Base-by-base conservation (phyloP, 202 grass and related monocot genomes). In the Musa balbisiana region DNA sequence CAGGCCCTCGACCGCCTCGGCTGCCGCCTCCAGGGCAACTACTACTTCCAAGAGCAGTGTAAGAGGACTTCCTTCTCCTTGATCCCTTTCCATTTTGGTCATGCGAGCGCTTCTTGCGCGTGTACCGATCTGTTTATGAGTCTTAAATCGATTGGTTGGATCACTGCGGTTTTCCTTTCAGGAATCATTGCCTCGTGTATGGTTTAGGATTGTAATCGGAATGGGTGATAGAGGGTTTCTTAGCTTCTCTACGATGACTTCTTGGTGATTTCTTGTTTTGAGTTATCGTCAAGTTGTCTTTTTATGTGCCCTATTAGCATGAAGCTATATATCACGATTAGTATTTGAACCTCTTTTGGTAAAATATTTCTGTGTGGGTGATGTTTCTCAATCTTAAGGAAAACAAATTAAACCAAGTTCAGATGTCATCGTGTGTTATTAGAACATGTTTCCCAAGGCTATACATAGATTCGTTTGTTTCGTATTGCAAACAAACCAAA, bases 11-110 rank as follows among this genome's bases (percentile, higher is more conserved):
- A 70, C 19, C 67, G 67, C 3, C 67, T 70, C 49, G 67, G 67
- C 33, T 51, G 16, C 49, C 67, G 67, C 17, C 33, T 70, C 67
- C 67, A 70, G 67, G 67, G 67, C 17, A 70, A 70, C 67, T 70
- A 70, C 10, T 25, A 43, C 67, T 70, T 70, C 67, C 67, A 70
- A 9, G 67, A 70, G 49, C 67, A 70, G 49, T 16, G 67, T 70
- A 70, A 70, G 67, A 52, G 1, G 17, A 15, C 1, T 21, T 12
- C 67, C 51, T n/a, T 11, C 49, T 9, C 67, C 5, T 14, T 20
- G 8, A 3, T 16, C 67, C 25, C 25, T 19, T 51, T 6, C 21
- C 20, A 8, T 33, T 10, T 17, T 20, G 33, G 8, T n/a, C 2
- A 19, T 29, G 21, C 8, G 8, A 16, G 27, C 17, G 43, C 2